Evolutionary conservation across 2,329 filamentous ascomycete species (phyloP).

Genomic region (Emergomyces orientalis): DNA sequence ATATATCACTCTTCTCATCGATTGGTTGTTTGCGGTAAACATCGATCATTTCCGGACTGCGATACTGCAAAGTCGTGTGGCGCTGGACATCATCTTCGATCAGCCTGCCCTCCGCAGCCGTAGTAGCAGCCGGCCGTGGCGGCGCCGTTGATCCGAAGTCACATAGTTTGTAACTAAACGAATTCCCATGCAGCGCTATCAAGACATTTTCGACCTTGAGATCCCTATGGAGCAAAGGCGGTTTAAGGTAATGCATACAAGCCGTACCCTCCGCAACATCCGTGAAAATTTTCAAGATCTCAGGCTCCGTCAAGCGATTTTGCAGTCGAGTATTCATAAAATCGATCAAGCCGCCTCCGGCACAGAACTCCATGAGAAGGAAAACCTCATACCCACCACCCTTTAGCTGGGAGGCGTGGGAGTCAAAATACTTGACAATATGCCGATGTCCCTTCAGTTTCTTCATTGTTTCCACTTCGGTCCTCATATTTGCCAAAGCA

Average conservation of each 20-base stretch:
- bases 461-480: constrained; percentile 99
- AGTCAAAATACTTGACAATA: constrained; percentile 97
- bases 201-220: constrained; percentile 97
- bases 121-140: constrained; percentile 74
- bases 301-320: constrained; percentile 90
- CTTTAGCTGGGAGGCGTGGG: constrained; percentile 86
- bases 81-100: constrained; percentile 96
- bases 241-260: constrained; percentile 98
- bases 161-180: constrained; percentile 83
- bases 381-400: constrained; percentile 97
- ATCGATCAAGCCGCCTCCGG: constrained; percentile 90
- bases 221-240: constrained; percentile 83
- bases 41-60: constrained; percentile 97
- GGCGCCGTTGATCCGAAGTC: constrained; percentile 91
- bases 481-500: constrained; percentile 88
- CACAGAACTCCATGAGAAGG: constrained; percentile 94
- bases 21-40: constrained; percentile 95
- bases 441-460: constrained; percentile 91
- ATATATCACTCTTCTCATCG: constrained; percentile 97
- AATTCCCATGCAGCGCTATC: constrained; percentile 60
- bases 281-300: constrained; percentile 93
- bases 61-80: constrained; percentile 93
- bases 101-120: constrained; percentile 75
- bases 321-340: constrained; percentile 99
- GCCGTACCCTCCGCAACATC: constrained; percentile 94